Conservation (phyloP, 345 rosid genomes). For the Camelina neglecta region DNA sequence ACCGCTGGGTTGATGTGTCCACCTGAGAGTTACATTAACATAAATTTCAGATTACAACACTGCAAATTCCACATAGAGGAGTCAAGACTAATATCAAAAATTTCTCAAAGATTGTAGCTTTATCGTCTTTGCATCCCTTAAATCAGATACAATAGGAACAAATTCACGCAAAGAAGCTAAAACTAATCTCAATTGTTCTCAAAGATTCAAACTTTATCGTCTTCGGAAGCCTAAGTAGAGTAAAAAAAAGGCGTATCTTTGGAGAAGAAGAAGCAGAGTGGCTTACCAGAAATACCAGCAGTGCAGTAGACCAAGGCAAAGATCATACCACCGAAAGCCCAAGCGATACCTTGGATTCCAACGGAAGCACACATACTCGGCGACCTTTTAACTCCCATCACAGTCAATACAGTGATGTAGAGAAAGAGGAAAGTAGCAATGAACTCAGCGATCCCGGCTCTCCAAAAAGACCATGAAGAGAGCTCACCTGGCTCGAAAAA, state of each 20-base stretch:
- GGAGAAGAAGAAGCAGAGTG: neutral
- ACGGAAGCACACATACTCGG: constrained; percentile 51
- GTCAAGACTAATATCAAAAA: neutral
- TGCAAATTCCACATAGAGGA: neutral
- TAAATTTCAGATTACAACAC: neutral
- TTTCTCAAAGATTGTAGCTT: neutral
- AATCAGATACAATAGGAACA: neutral
- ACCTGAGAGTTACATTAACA: constrained; percentile 28
- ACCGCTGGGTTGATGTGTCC: constrained; percentile 53
- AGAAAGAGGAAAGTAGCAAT: constrained; percentile 51
- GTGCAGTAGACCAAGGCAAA: constrained; percentile 58
- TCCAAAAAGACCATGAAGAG: constrained; percentile 52
- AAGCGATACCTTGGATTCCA: constrained; percentile 53
- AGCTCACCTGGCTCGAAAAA: constrained; percentile 52
- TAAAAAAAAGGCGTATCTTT: neutral
- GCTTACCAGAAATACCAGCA: constrained; percentile 53
- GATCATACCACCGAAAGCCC: constrained; percentile 59
- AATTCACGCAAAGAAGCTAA: neutral
- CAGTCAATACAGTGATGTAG: constrained; percentile 54
- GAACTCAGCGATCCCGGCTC: constrained; percentile 49
- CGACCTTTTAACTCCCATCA: constrained; percentile 50
- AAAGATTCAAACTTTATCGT: neutral
- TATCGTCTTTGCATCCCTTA: neutral
- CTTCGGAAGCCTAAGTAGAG: neutral
- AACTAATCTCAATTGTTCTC: neutral